A percentile compares a stretch with the other conserved stretches of the same genome.
phyloP scores from a whole-genome alignment of 2,329 filamentous ascomycete species.

The Verticillium dahliae region DNA sequence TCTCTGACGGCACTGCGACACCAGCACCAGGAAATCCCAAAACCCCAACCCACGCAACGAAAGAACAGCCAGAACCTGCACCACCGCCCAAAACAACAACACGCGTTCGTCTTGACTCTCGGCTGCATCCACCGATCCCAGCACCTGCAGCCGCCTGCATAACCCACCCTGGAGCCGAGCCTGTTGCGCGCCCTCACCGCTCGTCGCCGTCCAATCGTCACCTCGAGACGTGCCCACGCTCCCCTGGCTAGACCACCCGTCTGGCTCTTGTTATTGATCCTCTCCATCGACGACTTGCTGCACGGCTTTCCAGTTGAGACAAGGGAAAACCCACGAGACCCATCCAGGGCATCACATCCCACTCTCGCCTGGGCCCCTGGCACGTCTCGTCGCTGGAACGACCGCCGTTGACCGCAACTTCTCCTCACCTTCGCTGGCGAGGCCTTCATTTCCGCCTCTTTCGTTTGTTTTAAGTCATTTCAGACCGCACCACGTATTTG shows the following conservation, averaged over 20 bases:
- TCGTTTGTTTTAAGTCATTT: background rate
- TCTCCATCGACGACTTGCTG: background rate
- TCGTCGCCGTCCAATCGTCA: background rate
- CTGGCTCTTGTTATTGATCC: background rate
- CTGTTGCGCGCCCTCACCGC: background rate
- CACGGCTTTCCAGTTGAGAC: background rate
- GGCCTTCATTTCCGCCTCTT: background rate
- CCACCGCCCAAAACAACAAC: background rate
- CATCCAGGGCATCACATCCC: background rate
- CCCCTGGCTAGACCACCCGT: background rate
- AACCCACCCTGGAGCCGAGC: background rate
- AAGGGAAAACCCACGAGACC: background rate
- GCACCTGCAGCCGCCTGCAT: background rate
- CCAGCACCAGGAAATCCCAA: background rate
- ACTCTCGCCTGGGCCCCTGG: background rate
- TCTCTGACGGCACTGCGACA: background rate
- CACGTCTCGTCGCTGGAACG: background rate
- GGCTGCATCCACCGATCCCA: background rate
- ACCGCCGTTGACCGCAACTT: background rate
- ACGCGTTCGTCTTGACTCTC: background rate
- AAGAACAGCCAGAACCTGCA: background rate
- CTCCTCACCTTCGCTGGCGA: background rate
- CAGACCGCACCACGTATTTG: background rate
- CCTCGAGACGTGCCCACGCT: background rate
- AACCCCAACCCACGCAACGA: background rate